Conservation (phyloP, 148 eudicot genomes). For the Pharnaceum exiguum region DNA sequence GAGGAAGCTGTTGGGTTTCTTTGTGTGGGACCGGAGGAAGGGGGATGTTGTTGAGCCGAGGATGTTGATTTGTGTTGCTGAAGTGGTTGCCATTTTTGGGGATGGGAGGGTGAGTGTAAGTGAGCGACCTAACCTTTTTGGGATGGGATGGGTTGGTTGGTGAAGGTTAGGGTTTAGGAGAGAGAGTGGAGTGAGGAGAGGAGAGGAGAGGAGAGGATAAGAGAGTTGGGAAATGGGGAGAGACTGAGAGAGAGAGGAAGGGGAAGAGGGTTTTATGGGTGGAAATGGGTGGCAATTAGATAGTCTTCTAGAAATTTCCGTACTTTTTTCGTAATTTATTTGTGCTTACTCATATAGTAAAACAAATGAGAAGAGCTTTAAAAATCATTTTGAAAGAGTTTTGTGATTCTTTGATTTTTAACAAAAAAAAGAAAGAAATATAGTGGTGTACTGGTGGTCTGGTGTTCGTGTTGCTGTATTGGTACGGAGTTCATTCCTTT, state of each 20-base stretch:
- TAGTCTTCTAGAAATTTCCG: constrained; percentile 8
- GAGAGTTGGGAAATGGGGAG: neutral
- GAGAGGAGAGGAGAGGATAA: neutral
- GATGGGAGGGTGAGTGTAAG: neutral
- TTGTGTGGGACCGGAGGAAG: constrained; percentile 23
- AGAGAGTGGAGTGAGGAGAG: constrained; percentile 17
- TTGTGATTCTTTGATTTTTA: too few relatives aligned
- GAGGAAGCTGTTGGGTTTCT: constrained; percentile 11
- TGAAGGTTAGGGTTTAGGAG: neutral
- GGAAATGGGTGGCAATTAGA: constrained; percentile 28
- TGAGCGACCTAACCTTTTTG: neutral
- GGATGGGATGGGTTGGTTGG: neutral
- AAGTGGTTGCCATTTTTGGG: constrained; percentile 40
- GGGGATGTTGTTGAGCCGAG: constrained; percentile 28
- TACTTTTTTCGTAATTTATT: too few relatives aligned
- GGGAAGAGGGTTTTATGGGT: constrained; percentile 6
- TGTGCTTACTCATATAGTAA: too few relatives aligned
- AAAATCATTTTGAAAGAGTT: too few relatives aligned
- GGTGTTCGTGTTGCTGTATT: too few relatives aligned
- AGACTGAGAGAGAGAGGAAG: neutral
- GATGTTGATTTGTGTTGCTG: constrained; percentile 42
- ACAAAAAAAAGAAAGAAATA: too few relatives aligned
- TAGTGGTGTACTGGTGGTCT: too few relatives aligned
- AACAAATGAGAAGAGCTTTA: too few relatives aligned
- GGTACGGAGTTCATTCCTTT: too few relatives aligned